Evolutionary conservation across 352 stramenopile species (phyloP), one percentile per base, ranked within the genome.

Genomic region (Phytophthora megakarya): DNA sequence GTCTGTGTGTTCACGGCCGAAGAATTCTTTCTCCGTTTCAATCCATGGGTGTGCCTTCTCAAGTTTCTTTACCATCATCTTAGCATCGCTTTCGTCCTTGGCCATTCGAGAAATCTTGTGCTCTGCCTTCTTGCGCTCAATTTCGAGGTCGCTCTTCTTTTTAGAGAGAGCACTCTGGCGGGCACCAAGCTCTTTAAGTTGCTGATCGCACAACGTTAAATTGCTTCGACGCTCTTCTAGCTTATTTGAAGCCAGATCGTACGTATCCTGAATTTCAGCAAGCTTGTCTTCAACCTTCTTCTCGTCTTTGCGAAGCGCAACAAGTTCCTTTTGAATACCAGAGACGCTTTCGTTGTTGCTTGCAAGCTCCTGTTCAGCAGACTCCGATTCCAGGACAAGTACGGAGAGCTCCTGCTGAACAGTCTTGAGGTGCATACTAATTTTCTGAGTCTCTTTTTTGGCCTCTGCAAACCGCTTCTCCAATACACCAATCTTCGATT

Each of bases 21-120:
- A 99, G 64, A 97, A 98, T 76, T 97, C 81, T 66, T 98, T 98
- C 61, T 99, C 97, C 0, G 70, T 89, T 45, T 97, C 92, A 72
- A 99, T 99, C 98, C 98, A 99, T 12, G 93, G 78, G 70, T 99
- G 81, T 5, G 97, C 82, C 48, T 97, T 97, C 56, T 98, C 72
- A 49, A 99, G 83, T 48, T 86, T 93, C 49, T 90, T 88, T 19
- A 99, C 90, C 60, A 95, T 80, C 50, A 88, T 76, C 53, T 90
- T 93, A 1, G 89, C 92, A 69, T 92, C 96, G 78, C 67, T 90
- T 84, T 96, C 80, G 18, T 99, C 96, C 65, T 98, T 97, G 16
- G 97, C 70, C 46, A 98, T 84, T 28, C 93, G 93, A 46, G 82
- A 75, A 68, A 98, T 98, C 49, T 94, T 90, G 64, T 98, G 86